Base-by-base conservation (phyloP, 306 rosid species). In the Sechiopsis laciniata region DNA sequence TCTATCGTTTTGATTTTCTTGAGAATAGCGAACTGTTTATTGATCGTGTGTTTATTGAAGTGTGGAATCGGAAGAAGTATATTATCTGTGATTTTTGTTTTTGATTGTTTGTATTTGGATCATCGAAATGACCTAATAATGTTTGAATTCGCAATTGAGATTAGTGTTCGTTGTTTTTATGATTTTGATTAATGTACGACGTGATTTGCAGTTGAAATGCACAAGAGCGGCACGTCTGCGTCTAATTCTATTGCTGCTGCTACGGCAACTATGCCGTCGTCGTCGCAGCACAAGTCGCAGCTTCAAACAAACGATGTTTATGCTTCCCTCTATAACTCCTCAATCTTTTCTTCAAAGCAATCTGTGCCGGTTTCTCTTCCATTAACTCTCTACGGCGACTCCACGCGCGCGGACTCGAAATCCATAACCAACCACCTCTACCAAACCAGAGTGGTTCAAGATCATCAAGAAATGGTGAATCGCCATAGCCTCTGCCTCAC, bases 381-480 rank as follows among this genome's bases (percentile, higher is more conserved):
- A 22, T 22, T 13, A 9, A 72, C 81, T 26, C 77, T 71, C 65
- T 78, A 56, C 61, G 69, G 61, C 48, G 78, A 74, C 53, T 73
- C 78, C 15, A 53, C 71, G 57, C 67, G 71, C 40, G 16, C 71
- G 53, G 55, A 56, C 13, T 45, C 56, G 0, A 74, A 57, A 60
- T 37, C 68, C 0, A 32, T 19, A 11, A 45, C 76, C 62, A 75
- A 58, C 75, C 59, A 67, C 56, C 82, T 17, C 84, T 52, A 79
- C 84, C 58, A 86, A 81, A 69, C 55, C 13, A 72, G 82, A 65
- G 77, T 76, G 6, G 75, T 89, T 16, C 93, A 90, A 79, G 89
- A 87, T 46, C 96, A 87, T 75, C 98, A 93, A 77, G 98, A 93
- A 55, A 84, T 90, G 94, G 88, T 93, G 70, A 93, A 93, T 81